These are phyloP conservation scores for Vinca minor DNA, from an alignment of 257 asterid genomes.

Conservation along the genomic window DNA sequence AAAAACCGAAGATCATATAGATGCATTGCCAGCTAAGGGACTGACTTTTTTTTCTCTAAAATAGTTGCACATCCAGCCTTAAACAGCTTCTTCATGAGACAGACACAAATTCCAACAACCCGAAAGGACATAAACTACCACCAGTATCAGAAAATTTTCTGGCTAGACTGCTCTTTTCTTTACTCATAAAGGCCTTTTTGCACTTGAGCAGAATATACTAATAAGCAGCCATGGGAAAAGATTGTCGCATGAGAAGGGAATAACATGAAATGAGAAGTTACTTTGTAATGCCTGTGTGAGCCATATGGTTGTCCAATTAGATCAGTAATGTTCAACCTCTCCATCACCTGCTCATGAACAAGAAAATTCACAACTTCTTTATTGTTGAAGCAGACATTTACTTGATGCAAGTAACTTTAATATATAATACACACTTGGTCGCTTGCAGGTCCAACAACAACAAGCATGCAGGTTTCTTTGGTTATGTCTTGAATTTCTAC, in stretches of 20 bases:
- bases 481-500: slow-evolving; percentile 89
- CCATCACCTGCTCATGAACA: slow-evolving; percentile 52
- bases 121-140: background rate
- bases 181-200: background rate
- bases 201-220: background rate
- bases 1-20: background rate
- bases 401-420: slow-evolving; percentile 13
- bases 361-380: slow-evolving; percentile 21
- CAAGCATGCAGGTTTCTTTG: slow-evolving; percentile 66
- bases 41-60: background rate
- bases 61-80: background rate
- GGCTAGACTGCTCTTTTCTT: background rate
- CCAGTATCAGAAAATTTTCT: background rate
- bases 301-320: slow-evolving; percentile 85
- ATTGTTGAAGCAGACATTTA: slow-evolving; percentile 15
- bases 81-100: background rate
- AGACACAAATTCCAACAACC: background rate
- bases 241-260: background rate
- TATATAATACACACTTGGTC: slow-evolving; percentile 36
- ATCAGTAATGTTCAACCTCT: slow-evolving; percentile 61
- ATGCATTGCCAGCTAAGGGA: background rate
- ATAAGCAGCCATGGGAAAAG: background rate
- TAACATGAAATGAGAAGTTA: slow-evolving; percentile 21
- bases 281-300: slow-evolving; percentile 77
- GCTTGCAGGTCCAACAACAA: slow-evolving; percentile 72